Conservation (phyloP, 1,284 basidiomycete species). For the Neolentinus lepideus region DNA sequence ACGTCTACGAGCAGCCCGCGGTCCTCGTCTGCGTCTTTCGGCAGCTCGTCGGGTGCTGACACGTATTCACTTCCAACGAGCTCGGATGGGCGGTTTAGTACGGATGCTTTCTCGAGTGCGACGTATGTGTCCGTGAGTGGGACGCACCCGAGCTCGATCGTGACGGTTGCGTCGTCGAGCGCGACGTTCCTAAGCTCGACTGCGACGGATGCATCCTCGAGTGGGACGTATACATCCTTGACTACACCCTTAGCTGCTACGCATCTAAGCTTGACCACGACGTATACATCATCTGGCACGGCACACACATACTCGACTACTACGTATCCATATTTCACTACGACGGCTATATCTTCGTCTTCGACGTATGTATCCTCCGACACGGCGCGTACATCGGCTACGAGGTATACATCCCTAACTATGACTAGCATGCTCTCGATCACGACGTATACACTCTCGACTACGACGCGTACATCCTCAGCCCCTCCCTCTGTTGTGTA, state of each 20-base stretch:
- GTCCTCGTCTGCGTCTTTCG: neutral
- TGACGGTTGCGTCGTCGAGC: no score
- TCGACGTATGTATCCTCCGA: no score
- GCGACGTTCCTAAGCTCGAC: no score
- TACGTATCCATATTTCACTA: neutral
- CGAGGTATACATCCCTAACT: no score
- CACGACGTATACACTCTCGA: neutral
- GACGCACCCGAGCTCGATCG: no score
- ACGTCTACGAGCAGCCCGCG: neutral
- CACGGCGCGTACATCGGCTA: no score
- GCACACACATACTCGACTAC: no score
- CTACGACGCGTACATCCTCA: neutral
- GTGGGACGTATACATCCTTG: no score
- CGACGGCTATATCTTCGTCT: neutral
- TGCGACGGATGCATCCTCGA: no score
- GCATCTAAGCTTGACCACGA: neutral
- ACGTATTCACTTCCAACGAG: neutral
- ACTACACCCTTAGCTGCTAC: neutral
- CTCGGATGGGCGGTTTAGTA: neutral
- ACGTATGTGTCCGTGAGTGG: no score
- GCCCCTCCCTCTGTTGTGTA: neutral
- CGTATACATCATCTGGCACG: neutral
- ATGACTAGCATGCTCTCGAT: no score
- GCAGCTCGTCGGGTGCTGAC: neutral
- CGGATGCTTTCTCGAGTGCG: neutral